Conservation (phyloP, 352 stramenopile genomes). For the Globisporangium paroecandrum region DNA sequence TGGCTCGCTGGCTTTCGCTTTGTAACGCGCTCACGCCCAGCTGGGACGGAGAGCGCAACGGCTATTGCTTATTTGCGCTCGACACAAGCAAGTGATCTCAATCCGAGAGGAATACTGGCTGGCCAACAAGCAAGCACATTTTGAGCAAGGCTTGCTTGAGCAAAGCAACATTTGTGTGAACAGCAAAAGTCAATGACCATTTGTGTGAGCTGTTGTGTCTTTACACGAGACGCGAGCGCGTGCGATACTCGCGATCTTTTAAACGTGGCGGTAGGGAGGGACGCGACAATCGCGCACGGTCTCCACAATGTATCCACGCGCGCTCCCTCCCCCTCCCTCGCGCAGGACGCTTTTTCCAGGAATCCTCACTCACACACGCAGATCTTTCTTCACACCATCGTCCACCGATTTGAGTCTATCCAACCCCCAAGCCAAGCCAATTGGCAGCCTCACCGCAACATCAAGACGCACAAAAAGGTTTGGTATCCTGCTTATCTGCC, state of each 20-base stretch:
- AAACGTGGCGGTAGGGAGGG: too few relatives aligned
- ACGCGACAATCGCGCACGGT: not conserved
- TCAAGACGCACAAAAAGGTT: too few relatives aligned
- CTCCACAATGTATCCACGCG: not conserved
- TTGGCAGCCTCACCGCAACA: too few relatives aligned
- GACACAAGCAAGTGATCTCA: not conserved
- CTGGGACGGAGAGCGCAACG: not conserved
- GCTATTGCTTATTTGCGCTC: not conserved
- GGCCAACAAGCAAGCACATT: not conserved
- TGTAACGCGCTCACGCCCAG: not conserved
- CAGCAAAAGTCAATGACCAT: not conserved
- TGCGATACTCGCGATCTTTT: not conserved
- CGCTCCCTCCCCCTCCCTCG: not conserved
- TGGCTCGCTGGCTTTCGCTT: constrained; percentile 9
- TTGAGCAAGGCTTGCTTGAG: not conserved
- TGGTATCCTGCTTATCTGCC: too few relatives aligned
- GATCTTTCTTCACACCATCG: not conserved
- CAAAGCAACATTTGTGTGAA: not conserved
- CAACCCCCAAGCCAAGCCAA: not conserved
- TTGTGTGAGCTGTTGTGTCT: not conserved
- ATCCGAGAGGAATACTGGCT: not conserved
- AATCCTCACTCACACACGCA: not conserved
- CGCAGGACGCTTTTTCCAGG: not conserved
- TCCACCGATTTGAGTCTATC: not conserved
- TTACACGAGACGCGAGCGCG: not conserved